Evolutionary conservation across 2,329 filamentous ascomycete genomes (phyloP), one percentile per base, ranked within the genome.

Genomic region (Trichophyton equinum): DNA sequence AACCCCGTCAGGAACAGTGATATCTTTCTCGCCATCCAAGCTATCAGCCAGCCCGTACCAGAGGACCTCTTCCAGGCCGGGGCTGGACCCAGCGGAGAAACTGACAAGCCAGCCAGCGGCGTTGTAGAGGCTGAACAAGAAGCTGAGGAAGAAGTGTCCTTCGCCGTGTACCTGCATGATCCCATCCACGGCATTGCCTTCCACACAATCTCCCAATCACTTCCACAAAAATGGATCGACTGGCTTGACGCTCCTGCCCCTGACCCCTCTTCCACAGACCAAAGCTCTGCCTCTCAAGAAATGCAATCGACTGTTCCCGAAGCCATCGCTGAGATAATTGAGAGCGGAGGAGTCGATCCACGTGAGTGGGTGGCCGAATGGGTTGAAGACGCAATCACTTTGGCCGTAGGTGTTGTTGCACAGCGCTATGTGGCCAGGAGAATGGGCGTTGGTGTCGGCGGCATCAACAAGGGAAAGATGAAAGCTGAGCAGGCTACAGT

Each of bases 281-380:
- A 38, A 57, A 57, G n/a, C 5, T 18, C 4, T 22, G 40, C 40
- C n/a, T 20, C 40, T n/a, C 40, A 44, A 22, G 71, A 77, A 56
- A 72, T 70, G 40, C 57, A 71, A 27, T 62, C 68, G 5, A 66
- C 68, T 5, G 65, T 69, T 1, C 92, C 94, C 0, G 87, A 89
- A 30, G 90, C 91, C 69, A 96, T 99, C 68, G 81, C 83, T 22
- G 88, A 92, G 66, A 95, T 97, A 64, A 84, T 99, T 57, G 77
- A 82, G 61, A 78, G 75, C 58, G 85, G 85, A 15, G 85, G 84
- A 8, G 89, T 97, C 1, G 94, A 99, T 70, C 94, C 94, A 0
- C 82, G 94, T 62, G 94, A 99, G 73, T 99, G 94, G 94, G 89
- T 96, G 42, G 88, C 91, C 2, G 94, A 97, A 74, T 99, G 94